Evolutionary conservation across 805 yeast species (phyloP), one percentile per base, ranked within the genome.

Genomic region (Metschnikowia colocasiae): DNA sequence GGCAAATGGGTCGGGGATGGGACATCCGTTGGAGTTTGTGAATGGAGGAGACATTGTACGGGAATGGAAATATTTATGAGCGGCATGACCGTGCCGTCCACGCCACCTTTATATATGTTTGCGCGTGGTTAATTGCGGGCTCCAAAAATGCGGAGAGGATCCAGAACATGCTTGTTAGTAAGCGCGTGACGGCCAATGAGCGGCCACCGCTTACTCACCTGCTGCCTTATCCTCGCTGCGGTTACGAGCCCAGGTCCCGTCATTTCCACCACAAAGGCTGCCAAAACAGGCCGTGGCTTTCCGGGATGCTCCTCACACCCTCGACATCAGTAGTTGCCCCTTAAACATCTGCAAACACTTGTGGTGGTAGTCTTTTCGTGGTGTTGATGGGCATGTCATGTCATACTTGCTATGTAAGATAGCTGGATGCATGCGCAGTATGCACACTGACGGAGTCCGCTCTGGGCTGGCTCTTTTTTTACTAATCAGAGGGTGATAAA

Each of bases 11-110:
- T 84, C 86, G 30, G 83, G 79, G 46, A 85, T 76, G n/a, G 94
- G 92, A 58, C 78, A 74, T 42, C 95, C 95, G 61, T 80, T 82
- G 40, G 89, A 77, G 48, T 86, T 85, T 2, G 92, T 83, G 61
- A 75, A 83, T 22, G 72, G 74, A 45, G 89, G 85, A 56, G 83
- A 74, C 76, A 72, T 72, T 15, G 13, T 20, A 22, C 19, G 34
- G 30, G 16, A 8, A 32, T 22, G 29, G 37, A 23, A 38, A 31
- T 20, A 22, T 40, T 12, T 4, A 4, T 6, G 15, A 12, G 5
- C 4, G 6, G 6, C 8, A 15, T 9, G 12, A 9, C 3, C 3
- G 30, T 35, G 43, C 43, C 12, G 27, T 20, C 37, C 37, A n/a
- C 5, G 37, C 12, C 20, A 15, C 25, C 40, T 16, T 40, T 32